A percentile compares a stretch with the other conserved stretches of the same genome.
These are phyloP conservation scores for Cytospora schulzeri DNA, from an alignment of 2,329 filamentous ascomycete genomes.

Conservation along the genomic window DNA sequence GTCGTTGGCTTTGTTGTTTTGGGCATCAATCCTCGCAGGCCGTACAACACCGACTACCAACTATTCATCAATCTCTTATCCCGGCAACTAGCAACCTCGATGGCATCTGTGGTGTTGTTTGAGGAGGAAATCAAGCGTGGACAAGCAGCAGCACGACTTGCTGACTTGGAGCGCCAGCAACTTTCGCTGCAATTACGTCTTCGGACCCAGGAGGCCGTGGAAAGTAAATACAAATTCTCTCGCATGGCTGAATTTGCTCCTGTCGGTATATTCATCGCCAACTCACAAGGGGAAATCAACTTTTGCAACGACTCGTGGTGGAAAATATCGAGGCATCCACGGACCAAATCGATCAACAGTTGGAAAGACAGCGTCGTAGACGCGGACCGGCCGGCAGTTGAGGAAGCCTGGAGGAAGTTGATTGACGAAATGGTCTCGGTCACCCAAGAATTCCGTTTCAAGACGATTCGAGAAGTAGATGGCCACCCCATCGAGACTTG, in stretches of 20 bases:
- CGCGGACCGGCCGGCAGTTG: conserved; percentile 63
- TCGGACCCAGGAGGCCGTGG: conserved; percentile 61
- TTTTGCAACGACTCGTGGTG: conserved; percentile 83
- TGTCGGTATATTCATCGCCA: conserved; percentile 84
- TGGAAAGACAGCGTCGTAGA: conserved; percentile 75
- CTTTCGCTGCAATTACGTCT: conserved; percentile 74
- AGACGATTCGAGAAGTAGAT: conserved; percentile 62
- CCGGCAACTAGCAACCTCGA: conserved; percentile 75
- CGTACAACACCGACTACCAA: conserved; percentile 79
- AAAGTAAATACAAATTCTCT: conserved; percentile 77
- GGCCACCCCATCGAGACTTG: conserved; percentile 69
- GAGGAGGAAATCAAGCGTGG: conserved; percentile 80
- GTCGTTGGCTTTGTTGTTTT: conserved; percentile 79
- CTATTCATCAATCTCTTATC: conserved; percentile 76
- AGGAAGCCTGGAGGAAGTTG: conserved; percentile 63
- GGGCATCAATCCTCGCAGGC: conserved; percentile 75
- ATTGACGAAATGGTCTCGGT: conserved; percentile 64
- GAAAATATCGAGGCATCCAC: conserved; percentile 69
- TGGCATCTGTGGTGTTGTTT: conserved; percentile 80
- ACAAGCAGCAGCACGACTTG: conserved; percentile 71
- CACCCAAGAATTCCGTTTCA: conserved; percentile 76
- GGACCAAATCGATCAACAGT: conserved; percentile 58
- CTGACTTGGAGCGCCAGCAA: conserved; percentile 75
- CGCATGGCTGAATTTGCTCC: conserved; percentile 84
- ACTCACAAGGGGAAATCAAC: conserved; percentile 68